phyloP scores from a whole-genome alignment of 2,329 filamentous ascomycete genomes.

The Aschersonia sp. region DNA sequence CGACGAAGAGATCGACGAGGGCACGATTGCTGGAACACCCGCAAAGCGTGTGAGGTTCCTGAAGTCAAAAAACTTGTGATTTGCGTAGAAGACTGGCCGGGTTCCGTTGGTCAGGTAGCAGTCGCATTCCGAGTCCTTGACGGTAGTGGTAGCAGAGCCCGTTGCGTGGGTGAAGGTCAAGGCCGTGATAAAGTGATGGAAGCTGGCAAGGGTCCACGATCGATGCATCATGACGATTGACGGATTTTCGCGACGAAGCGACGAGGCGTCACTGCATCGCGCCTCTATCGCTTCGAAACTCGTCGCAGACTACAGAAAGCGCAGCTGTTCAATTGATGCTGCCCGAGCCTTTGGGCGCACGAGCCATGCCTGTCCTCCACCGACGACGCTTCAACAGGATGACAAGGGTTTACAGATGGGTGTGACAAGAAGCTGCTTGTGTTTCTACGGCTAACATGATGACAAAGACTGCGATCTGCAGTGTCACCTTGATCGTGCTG shows the following conservation, averaged over 20 bases:
- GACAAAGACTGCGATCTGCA: too few species aligned
- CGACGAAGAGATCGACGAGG: too few species aligned
- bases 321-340: too few species aligned
- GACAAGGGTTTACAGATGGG: too few species aligned
- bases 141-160: neutral
- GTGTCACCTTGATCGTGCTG: too few species aligned
- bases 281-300: too few species aligned
- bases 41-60: conserved; percentile 25
- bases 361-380: too few species aligned
- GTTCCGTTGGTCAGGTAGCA: conserved; percentile 34
- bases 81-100: conserved; percentile 25
- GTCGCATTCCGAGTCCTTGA: conserved; percentile 22
- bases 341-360: too few species aligned
- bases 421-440: too few species aligned
- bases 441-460: too few species aligned
- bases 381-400: too few species aligned
- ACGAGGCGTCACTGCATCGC: neutral
- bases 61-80: conserved; percentile 36
- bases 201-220: neutral
- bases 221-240: neutral
- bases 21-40: neutral
- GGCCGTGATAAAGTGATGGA: neutral
- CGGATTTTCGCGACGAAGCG: neutral
- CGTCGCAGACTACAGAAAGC: too few species aligned
- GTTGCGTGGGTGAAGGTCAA: neutral